Percentiles rank a stretch among this genome's conserved stretches.
Evolutionary conservation across 164 flowering plant species (phyloP).

Genomic region (Cinnamomum micranthum): DNA sequence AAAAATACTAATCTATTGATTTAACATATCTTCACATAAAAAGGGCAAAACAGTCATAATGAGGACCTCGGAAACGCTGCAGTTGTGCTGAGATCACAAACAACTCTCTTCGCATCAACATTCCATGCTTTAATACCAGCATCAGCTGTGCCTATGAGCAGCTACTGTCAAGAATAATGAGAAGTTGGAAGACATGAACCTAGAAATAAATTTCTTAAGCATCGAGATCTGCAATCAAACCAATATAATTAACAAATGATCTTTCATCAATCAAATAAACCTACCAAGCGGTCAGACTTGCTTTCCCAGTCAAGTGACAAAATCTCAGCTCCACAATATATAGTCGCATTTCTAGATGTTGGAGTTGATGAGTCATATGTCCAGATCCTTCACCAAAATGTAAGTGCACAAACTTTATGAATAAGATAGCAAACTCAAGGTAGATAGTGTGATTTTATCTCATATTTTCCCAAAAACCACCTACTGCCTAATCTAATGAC

Average conservation of each 20-base stretch:
- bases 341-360: slow-evolving; percentile 90
- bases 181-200: slow-evolving; percentile 14
- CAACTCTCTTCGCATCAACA: slow-evolving; percentile 98
- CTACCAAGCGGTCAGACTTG: slow-evolving; percentile 90
- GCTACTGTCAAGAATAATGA: slow-evolving; percentile 54
- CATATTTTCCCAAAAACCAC: not conserved
- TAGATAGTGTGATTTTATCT: not conserved
- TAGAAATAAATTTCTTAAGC: slow-evolving; percentile 1
- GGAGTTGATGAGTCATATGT: slow-evolving; percentile 81
- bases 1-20: not conserved
- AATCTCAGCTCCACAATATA: slow-evolving; percentile 90
- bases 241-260: not conserved
- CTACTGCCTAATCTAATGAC: not conserved
- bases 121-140: slow-evolving; percentile 98
- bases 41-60: not conserved
- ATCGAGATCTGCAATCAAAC: slow-evolving; percentile 5
- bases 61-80: slow-evolving; percentile 72
- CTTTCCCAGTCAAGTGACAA: slow-evolving; percentile 97
- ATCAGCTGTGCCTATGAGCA: slow-evolving; percentile 92
- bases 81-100: slow-evolving; percentile 80
- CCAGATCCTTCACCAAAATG: slow-evolving; percentile 65
- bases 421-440: not conserved
- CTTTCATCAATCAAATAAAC: slow-evolving; percentile 14
- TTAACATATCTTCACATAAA: not conserved
- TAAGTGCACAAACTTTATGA: not conserved